Conservation (phyloP, 495 filamentous ascomycete genomes). For the Aspergillus diversus region DNA sequence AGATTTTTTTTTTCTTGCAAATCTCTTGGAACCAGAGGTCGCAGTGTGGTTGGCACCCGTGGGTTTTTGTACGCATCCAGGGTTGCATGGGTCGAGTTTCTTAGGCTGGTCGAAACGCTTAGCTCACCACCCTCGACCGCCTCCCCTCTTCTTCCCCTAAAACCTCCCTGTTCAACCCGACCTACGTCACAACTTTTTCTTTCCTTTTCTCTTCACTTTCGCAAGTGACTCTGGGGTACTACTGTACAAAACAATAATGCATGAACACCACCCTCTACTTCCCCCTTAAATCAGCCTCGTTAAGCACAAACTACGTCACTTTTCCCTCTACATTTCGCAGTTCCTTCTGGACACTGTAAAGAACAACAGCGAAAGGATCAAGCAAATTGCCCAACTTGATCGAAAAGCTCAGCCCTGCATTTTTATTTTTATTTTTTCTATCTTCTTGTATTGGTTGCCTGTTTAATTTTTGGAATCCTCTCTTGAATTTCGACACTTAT, state of each 20-base stretch:
- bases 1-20: constrained; percentile 1
- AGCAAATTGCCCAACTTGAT: constrained; percentile 12
- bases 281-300: constrained; percentile 12
- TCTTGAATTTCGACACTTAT: constrained; percentile 22
- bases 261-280: constrained; percentile 9
- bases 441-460: constrained; percentile 16
- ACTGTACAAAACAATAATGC: constrained; percentile 14
- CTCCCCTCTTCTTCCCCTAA: constrained; percentile 32
- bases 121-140: constrained; percentile 30
- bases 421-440: constrained; percentile 9
- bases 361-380: constrained; percentile 13
- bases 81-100: constrained; percentile 30
- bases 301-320: constrained; percentile 18
- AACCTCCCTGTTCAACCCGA: constrained; percentile 34
- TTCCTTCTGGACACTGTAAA: constrained; percentile 13
- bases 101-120: constrained; percentile 19
- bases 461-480: constrained; percentile 10
- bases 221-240: constrained; percentile 20
- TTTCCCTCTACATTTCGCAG: constrained; percentile 8
- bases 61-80: constrained; percentile 31
- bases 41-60: constrained; percentile 26
- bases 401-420: constrained; percentile 6
- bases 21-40: constrained; percentile 13
- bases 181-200: constrained; percentile 42
- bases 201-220: constrained; percentile 25